These are phyloP conservation scores for Ophiosphaerella narmari DNA, from an alignment of 2,329 filamentous ascomycete species.

Conservation along the genomic window DNA sequence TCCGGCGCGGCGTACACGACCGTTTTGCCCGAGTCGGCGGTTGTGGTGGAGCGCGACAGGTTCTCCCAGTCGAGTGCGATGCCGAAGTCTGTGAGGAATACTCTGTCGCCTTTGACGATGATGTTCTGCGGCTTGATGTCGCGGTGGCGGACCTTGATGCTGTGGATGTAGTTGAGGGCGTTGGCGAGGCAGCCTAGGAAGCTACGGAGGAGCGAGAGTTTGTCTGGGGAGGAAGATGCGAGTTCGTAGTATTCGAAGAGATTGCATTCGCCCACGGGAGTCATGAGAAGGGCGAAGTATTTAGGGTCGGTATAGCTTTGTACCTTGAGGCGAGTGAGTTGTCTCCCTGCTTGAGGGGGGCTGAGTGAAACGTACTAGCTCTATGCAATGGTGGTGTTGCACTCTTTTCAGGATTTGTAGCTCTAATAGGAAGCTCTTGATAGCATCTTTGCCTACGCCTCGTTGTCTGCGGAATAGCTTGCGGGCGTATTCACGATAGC, in stretches of 20 bases:
- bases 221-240: not conserved
- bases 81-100: constrained; percentile 23
- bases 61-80: constrained; percentile 15
- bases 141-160: constrained; percentile 14
- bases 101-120: constrained; percentile 10
- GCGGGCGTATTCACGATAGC: constrained; percentile 3
- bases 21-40: constrained; percentile 14
- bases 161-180: constrained; percentile 14
- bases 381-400: constrained; percentile 10
- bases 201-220: constrained; percentile 11
- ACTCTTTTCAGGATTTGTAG: constrained; percentile 9
- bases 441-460: constrained; percentile 5
- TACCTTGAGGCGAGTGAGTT: not conserved
- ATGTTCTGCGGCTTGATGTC: constrained; percentile 21
- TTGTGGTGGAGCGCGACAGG: constrained; percentile 17
- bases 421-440: constrained; percentile 8
- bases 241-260: constrained; percentile 20
- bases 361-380: not conserved
- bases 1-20: constrained; percentile 11
- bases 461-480: constrained; percentile 4
- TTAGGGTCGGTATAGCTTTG: constrained; percentile 36
- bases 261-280: constrained; percentile 20
- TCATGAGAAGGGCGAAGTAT: constrained; percentile 37
- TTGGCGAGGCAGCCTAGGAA: constrained; percentile 17
- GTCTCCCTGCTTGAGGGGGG: not conserved